phyloP scores from a whole-genome alignment of 768 basidiomycete species.

The Boletus barrowsii region DNA sequence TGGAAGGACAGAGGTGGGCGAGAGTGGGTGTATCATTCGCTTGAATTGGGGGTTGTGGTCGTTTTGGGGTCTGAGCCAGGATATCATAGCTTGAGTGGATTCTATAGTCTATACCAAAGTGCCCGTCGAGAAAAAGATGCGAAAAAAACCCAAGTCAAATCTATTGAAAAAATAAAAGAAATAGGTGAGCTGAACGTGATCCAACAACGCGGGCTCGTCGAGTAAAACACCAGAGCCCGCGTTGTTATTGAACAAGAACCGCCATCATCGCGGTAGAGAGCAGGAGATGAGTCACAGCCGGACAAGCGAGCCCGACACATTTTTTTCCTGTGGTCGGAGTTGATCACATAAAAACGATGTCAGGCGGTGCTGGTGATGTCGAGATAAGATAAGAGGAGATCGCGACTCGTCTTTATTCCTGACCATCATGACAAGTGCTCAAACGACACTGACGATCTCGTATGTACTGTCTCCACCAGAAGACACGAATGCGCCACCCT shows the following conservation, averaged over 20 bases:
- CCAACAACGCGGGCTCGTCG: slow-evolving; percentile 21
- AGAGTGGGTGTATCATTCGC: slow-evolving; percentile 14
- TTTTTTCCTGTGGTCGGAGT: slow-evolving; percentile 16
- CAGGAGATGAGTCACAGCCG: neutral
- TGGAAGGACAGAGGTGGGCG: slow-evolving; percentile 57
- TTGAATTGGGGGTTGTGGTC: neutral
- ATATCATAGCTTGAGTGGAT: slow-evolving; percentile 1
- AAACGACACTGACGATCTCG: slow-evolving; percentile 16
- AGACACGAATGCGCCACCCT: slow-evolving; percentile 11
- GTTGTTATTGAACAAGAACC: slow-evolving; percentile 52
- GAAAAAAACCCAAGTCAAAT: neutral
- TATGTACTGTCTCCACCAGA: slow-evolving; percentile 25
- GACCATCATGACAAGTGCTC: slow-evolving; percentile 13
- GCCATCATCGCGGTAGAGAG: slow-evolving; percentile 38
- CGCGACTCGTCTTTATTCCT: neutral
- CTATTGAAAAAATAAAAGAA: slow-evolving; percentile 1
- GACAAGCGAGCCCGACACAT: neutral
- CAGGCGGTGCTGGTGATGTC: neutral
- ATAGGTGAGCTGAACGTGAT: neutral
- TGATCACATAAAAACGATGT: neutral
- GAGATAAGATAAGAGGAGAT: slow-evolving; percentile 26
- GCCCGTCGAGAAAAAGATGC: neutral
- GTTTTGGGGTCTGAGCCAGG: neutral
- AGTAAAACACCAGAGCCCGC: slow-evolving; percentile 33
- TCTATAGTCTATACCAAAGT: slow-evolving; percentile 15